Evolutionary conservation across 495 filamentous ascomycete genomes (phyloP).

Genomic region (Ramalina intermedia): DNA sequence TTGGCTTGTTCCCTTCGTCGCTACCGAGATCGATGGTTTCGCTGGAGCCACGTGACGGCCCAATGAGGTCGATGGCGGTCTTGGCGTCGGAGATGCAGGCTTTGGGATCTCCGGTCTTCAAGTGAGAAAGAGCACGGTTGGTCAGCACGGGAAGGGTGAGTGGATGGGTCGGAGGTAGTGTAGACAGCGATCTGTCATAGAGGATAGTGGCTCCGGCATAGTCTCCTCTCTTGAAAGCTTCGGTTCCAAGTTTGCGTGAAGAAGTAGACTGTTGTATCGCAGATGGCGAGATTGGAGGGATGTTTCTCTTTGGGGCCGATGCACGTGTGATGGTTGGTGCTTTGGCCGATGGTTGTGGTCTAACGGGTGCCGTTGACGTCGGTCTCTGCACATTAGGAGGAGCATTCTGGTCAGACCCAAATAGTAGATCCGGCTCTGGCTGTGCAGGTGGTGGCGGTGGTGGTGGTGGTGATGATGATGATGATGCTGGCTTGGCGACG

Average conservation of each 20-base stretch:
- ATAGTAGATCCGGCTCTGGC: slow-evolving; percentile 40
- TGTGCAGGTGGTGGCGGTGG: slow-evolving; percentile 18
- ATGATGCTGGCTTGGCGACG: slow-evolving; percentile 26
- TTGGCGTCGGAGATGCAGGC: slow-evolving; percentile 73
- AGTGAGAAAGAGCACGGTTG: slow-evolving; percentile 77
- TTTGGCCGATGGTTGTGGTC: slow-evolving; percentile 18
- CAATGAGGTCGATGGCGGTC: slow-evolving; percentile 64
- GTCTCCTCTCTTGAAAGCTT: slow-evolving; percentile 87
- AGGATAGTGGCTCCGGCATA: slow-evolving; percentile 70
- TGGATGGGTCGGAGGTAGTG: slow-evolving; percentile 68
- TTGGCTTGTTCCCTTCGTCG: slow-evolving; percentile 57
- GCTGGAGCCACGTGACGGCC: slow-evolving; percentile 56
- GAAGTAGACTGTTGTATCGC: slow-evolving; percentile 57
- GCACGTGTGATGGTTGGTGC: slow-evolving; percentile 25
- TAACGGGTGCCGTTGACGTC: slow-evolving; percentile 28
- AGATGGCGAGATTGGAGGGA: slow-evolving; percentile 52
- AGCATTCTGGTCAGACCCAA: slow-evolving; percentile 32
- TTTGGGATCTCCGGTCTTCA: slow-evolving; percentile 84
- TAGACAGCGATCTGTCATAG: slow-evolving; percentile 61
- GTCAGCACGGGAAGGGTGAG: slow-evolving; percentile 73
- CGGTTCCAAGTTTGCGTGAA: slow-evolving; percentile 65
- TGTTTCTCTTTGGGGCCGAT: slow-evolving; percentile 41
- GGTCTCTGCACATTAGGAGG: slow-evolving; percentile 21
- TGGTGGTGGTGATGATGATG: neutral
- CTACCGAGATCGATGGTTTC: slow-evolving; percentile 61